Evolutionary conservation across 352 stramenopile species (phyloP), one percentile per base, ranked within the genome.

Genomic region (Globisporangium mamillatum): DNA sequence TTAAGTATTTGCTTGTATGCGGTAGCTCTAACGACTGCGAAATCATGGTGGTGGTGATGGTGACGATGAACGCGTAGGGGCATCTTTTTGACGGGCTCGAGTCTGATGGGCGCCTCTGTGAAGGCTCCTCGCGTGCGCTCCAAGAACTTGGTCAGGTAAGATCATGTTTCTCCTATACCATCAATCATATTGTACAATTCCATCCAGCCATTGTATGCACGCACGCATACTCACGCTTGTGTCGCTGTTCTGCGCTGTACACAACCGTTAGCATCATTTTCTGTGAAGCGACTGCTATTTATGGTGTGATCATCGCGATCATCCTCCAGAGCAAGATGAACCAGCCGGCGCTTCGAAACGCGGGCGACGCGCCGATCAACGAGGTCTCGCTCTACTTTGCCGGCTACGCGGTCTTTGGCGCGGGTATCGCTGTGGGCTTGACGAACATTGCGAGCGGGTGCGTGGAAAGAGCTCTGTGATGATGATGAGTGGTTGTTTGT

Each of bases 221-320:
- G 38, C 5, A 22, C 18, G 18, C 6, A 52, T 52, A 18, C 44
- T 52, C 44, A 52, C 18, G 18, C 6, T 22, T n/a, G 6, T 1
- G n/a, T 22, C 24, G 41, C 41, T n/a, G 16, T 50, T 44, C 16
- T 60, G 6, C 36, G 8, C 24, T 24, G 6, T 16, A 14, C 53
- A n/a, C 27, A 29, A 50, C 41, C 41, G 8, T 29, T 55, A 97
- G 95, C 81, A 98, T 99, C 66, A 99, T 99, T 93, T 99, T 99
- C 81, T 99, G 98, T 78, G 98, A 99, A 84, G 98, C 98, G 12
- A 99, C 96, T 25, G 98, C 98, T 62, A 99, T 99, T 71, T 99
- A 99, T 80, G 98, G 98, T 66, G 94, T 99, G 68, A 99, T 99
- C 68, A 98, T 99, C 85, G 97, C 97, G 53, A 99, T 99, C 76